Evolutionary conservation across 106 monocot genomes (phyloP), one percentile per base, ranked within the genome.

Genomic region (Allium fistulosum): DNA sequence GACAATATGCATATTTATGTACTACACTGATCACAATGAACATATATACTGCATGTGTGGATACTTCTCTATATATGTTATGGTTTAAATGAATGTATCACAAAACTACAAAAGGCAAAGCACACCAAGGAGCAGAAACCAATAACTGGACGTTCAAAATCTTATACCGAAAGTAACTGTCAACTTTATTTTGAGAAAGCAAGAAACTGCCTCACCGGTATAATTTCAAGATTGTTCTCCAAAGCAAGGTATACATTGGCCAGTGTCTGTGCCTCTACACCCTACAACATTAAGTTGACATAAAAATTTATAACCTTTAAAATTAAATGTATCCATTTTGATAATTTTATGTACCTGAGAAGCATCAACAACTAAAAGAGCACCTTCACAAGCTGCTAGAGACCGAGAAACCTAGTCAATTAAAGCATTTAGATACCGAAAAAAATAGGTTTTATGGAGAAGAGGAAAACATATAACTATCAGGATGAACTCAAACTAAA

Each of bases 351-450:
- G 67, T 75, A 91, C 95, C 95, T 96, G 92, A 80, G 97, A 92
- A 81, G 97, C 92, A 83, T 97, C 97, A 58, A 92, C 89, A 66
- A 97, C 97, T 60, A 97, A 83, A 78, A 97, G 88, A 46, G 92
- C 97, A 72, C 97, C 97, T 83, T 97, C 97, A 69, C 97, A 97
- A 72, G 97, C 97, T 9, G 89, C 97, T 76, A 92, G 86, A 78
- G 97, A 97, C 50, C 97, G 88, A 72, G 97, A 97, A 68, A 92
- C 95, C 95, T 96, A 67, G 57, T 64, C 46, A 62, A 26, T 69
- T 27, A 46, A 51, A 73, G 10, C 17, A 18, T 17, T 64, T 65
- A 65, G 46, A 56, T 12, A 48, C 37, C 2, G 1, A 37, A 37
- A 37, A 28, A 5, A 5, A 37, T 4, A 37, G 5, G 37, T 37